phyloP scores from a whole-genome alignment of 441 rosid genomes.

The Populus hybrid region DNA sequence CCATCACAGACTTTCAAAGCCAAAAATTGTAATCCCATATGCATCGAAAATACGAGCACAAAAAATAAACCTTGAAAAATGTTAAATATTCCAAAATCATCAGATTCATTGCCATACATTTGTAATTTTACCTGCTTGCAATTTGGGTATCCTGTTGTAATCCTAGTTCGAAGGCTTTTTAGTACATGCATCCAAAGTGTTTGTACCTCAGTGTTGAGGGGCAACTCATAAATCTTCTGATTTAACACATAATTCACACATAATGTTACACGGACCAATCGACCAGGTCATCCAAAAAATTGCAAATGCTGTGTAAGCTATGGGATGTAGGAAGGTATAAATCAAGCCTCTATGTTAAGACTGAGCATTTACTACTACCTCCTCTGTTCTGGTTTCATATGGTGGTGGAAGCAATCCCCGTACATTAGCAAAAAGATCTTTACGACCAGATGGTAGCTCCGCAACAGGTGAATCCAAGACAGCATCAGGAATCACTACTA shows the following conservation, averaged over 20 bases:
- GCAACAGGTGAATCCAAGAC: constrained; percentile 68
- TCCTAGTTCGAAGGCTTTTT: not conserved
- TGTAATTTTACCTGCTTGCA: not conserved
- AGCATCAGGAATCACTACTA: constrained; percentile 65
- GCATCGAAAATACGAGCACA: not conserved
- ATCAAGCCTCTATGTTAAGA: not conserved
- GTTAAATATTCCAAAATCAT: not conserved
- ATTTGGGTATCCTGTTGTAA: not conserved
- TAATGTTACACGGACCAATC: constrained; percentile 8
- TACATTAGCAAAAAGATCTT: no score
- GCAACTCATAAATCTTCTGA: not conserved
- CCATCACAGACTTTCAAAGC: no score
- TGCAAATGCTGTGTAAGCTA: constrained; percentile 4
- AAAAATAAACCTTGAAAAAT: not conserved
- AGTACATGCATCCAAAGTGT: not conserved
- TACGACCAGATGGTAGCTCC: constrained; percentile 49
- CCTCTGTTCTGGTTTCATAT: constrained; percentile 44
- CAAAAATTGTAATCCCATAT: no score
- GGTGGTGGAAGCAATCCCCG: constrained; percentile 62
- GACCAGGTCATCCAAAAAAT: constrained; percentile 9
- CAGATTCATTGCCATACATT: not conserved
- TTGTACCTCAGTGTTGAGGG: not conserved
- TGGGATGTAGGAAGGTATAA: not conserved
- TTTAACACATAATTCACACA: not conserved
- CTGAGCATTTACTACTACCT: constrained; percentile 43